Base-by-base conservation (phyloP, 2,329 filamentous ascomycete genomes). In the Phialocephala sp. region DNA sequence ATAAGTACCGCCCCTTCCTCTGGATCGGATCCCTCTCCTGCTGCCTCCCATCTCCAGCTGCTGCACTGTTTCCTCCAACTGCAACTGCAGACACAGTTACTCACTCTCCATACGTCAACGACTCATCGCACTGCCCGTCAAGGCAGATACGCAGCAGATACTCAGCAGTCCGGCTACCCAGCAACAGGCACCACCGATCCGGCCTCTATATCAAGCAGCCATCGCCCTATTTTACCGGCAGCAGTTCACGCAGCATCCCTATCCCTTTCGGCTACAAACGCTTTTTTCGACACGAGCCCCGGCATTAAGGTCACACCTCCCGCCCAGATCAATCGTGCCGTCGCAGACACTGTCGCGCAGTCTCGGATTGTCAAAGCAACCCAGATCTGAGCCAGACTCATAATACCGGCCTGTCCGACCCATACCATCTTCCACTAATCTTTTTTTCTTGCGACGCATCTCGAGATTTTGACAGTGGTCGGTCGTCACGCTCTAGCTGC, bases 351-450 rank as follows among this genome's bases (percentile, higher is more conserved):
- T 71, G 69, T 73, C 72, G 71, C 70, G 70, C 58, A 69, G 70
- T 71, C 71, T 73, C 66, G 66, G 64, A 70, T 67, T 68, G 68
- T 73, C 71, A 71, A 72, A 74, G 72, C 72, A 70, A 67, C 68
- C 64, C 65, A 66, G 70, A 65, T 65, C 63, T 68, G 66, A 67
- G 65, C 57, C 60, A 68, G 63, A 66, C 55, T 60, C 62, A 62
- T 66, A 65, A 71, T 59, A 62, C 45, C 45, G 20, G 32, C 35
- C 55, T 41, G 35, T 39, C 55, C 55, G 22, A 50, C 54, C 27
- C 60, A 43, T 43, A 20, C 56, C 39, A 57, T 62, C 32, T 54
- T 45, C 32, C 15, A 57, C 43, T 24, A 52, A 47, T 58, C 61
- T 58, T 39, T 58, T 65, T 47, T 41, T 55, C 35, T 65, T 59